Conservation (phyloP, 2,329 filamentous ascomycete species). For the Claviceps sp. region DNA sequence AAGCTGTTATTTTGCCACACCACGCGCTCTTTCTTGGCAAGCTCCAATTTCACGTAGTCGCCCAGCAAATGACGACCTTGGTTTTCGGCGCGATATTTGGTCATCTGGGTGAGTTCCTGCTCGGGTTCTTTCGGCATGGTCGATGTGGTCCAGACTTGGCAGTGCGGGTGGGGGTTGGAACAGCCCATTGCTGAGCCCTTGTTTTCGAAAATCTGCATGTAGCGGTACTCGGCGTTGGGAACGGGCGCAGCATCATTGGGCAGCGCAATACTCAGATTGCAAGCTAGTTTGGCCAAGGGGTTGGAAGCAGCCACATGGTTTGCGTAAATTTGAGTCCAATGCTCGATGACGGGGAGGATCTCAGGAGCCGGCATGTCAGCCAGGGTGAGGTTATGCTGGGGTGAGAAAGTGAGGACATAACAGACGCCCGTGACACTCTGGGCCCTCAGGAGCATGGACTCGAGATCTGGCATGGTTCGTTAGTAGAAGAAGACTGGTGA, state of each 20-base stretch:
- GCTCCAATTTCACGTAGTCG: slow-evolving; percentile 78
- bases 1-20: slow-evolving; percentile 82
- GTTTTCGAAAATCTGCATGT: slow-evolving; percentile 99
- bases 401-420: slow-evolving; percentile 91
- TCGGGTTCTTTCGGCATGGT: slow-evolving; percentile 79
- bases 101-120: slow-evolving; percentile 64
- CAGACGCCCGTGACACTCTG: slow-evolving; percentile 87
- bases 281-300: slow-evolving; percentile 37
- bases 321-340: slow-evolving; percentile 85
- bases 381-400: slow-evolving; percentile 79
- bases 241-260: slow-evolving; percentile 20
- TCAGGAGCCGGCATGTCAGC: slow-evolving; percentile 70
- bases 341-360: slow-evolving; percentile 72
- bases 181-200: slow-evolving; percentile 97
- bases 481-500: background rate
- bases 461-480: slow-evolving; percentile 39
- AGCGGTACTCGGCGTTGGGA: slow-evolving; percentile 68
- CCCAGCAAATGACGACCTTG: slow-evolving; percentile 62
- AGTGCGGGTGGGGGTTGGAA: slow-evolving; percentile 95
- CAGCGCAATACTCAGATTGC: slow-evolving; percentile 27
- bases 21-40: slow-evolving; percentile 68
- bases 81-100: slow-evolving; percentile 63
- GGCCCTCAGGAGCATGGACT: slow-evolving; percentile 65
- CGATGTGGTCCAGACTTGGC: slow-evolving; percentile 91
- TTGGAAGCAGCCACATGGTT: slow-evolving; percentile 63